These are phyloP conservation scores for Stenogyne calaminthoides DNA, from an alignment of 305 asterid genomes.

Conservation along the genomic window DNA sequence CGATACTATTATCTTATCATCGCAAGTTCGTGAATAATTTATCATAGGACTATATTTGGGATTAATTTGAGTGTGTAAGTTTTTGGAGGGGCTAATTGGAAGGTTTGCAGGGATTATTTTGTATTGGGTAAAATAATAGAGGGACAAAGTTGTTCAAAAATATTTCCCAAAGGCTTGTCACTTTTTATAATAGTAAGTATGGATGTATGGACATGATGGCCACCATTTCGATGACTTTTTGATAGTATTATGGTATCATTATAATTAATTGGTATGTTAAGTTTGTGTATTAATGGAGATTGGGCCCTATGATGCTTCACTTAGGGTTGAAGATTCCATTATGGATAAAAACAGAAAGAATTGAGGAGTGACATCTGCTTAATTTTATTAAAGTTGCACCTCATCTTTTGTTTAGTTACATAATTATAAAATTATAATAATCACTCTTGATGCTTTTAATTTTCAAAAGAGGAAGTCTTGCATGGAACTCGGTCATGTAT, in stretches of 20 bases:
- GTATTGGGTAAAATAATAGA: too few relatives aligned
- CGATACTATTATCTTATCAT: too few relatives aligned
- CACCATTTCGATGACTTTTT: not conserved
- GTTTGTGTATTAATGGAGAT: slow-evolving; percentile 1
- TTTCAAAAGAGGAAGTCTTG: not conserved
- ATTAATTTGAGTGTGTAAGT: too few relatives aligned
- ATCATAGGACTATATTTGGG: too few relatives aligned
- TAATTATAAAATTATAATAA: not conserved
- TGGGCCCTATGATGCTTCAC: slow-evolving; percentile 40
- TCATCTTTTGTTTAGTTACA: not conserved
- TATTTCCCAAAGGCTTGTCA: too few relatives aligned
- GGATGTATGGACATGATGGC: slow-evolving; percentile 7
- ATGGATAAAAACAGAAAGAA: not conserved
- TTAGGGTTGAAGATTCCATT: slow-evolving; percentile 40
- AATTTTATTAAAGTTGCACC: not conserved
- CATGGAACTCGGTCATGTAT: too few relatives aligned
- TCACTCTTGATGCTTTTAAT: not conserved
- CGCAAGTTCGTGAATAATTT: too few relatives aligned
- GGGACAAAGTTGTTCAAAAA: too few relatives aligned
- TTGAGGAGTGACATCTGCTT: not conserved
- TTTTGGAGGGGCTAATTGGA: too few relatives aligned
- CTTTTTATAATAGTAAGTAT: too few relatives aligned
- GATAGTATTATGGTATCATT: not conserved
- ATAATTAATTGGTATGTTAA: not conserved
- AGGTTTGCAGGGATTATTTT: too few relatives aligned